Evolutionary conservation across 176 grass and related monocot species (phyloP), one percentile per base, ranked within the genome.

Genomic region (Carex littledalei): DNA sequence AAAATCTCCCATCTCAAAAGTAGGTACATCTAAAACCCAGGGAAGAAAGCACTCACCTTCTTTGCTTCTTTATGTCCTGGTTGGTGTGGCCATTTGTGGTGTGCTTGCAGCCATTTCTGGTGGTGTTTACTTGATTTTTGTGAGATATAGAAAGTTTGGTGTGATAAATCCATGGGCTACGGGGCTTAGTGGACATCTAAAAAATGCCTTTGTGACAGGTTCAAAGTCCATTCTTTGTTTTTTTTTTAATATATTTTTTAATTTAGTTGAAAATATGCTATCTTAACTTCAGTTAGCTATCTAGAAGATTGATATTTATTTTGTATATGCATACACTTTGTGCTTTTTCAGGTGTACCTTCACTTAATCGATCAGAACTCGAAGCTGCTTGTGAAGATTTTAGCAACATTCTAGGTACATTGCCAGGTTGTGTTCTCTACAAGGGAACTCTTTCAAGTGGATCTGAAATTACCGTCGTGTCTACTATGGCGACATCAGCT

Each of bases 371-470:
- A 10, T 90, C 81, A 1, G 90, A 98, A 31, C 93, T 98, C 24
- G 87, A 98, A 90, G 63, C 55, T 65, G 93, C 93, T 3, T 93
- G 96, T 89, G 96, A 98, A 87, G 84, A 86, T 90, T 95, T 98
- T 86, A 94, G 93, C 84, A 95, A 98, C 29, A 84, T 95, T 83
- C 87, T 98, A 85, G 90, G 60, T 84, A 85, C 85, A 54, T 63
- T 92, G 53, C 88, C 86, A 67, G 87, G 86, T 81, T 86, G 17
- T 50, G 81, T 43, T 86, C 53, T 98, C 80, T 98, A 92, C 86
- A 98, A 98, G 80, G 93, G 96, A 79, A 98, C 88, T 82, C 96
- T 98, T 8, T 91, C 93, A 49, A 90, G 72, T 85, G 91, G 93
- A 73, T 88, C 87, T 0, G 96, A 98, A 94, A 95, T 98, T 85